Conservation (phyloP, 73 alveolate species). For the Paramecium bursaria region DNA sequence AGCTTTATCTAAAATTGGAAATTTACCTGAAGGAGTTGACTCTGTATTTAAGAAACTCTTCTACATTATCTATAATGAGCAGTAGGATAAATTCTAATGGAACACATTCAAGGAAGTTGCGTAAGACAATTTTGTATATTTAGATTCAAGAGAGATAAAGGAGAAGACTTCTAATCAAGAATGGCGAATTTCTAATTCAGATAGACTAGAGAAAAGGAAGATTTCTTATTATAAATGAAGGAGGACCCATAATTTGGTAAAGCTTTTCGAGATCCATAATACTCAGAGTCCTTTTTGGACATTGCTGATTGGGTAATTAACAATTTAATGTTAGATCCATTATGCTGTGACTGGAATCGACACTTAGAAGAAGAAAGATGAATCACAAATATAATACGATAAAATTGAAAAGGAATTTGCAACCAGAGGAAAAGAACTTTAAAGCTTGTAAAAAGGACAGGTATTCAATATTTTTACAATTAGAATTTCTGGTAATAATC, state of each 20-base stretch:
- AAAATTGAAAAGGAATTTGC: constrained; percentile 50
- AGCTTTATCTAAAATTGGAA: constrained; percentile 3
- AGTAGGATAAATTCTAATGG: constrained; percentile 35
- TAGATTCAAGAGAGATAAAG: constrained; percentile 51
- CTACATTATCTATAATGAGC: constrained; percentile 46
- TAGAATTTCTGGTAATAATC: constrained; percentile 42
- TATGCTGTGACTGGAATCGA: constrained; percentile 57
- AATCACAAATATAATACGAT: neutral
- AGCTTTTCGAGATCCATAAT: constrained; percentile 31
- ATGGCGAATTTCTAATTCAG: constrained; percentile 46
- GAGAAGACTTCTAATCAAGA: constrained; percentile 36
- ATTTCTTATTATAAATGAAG: constrained; percentile 34
- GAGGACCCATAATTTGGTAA: constrained; percentile 32
- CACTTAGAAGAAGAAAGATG: constrained; percentile 43
- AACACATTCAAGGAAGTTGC: constrained; percentile 16
- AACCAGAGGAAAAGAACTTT: constrained; percentile 4
- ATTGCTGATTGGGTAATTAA: constrained; percentile 56
- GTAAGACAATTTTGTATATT: neutral
- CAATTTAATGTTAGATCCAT: neutral
- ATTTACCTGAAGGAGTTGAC: constrained; percentile 52
- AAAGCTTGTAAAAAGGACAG: constrained; percentile 1
- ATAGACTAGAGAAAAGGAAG: constrained; percentile 36
- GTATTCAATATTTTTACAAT: neutral
- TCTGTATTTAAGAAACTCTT: constrained; percentile 7
- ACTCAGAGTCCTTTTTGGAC: constrained; percentile 40